phyloP scores from a whole-genome alignment of 1,284 basidiomycete genomes.

The Ceratobasidium sp. region DNA sequence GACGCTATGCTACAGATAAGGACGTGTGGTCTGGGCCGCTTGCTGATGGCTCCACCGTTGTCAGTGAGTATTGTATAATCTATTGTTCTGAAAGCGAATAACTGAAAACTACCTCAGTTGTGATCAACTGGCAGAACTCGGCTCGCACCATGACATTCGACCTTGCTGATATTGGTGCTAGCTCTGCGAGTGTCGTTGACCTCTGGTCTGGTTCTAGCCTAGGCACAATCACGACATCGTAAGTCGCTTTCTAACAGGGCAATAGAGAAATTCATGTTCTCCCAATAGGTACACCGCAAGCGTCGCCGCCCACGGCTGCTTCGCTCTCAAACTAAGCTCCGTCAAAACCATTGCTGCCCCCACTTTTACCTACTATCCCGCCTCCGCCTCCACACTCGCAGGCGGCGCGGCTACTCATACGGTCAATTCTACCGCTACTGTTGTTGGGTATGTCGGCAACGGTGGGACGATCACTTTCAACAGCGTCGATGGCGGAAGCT shows the following conservation, averaged over 20 bases:
- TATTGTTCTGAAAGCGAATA: background rate
- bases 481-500: slow-evolving; percentile 58
- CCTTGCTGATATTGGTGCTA: slow-evolving; percentile 59
- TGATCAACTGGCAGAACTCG: slow-evolving; percentile 60
- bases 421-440: slow-evolving; percentile 57
- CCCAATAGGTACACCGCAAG: slow-evolving; percentile 56
- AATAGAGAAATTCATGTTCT: background rate
- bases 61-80: slow-evolving; percentile 54
- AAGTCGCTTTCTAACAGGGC: slow-evolving; percentile 46
- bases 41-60: slow-evolving; percentile 63
- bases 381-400: slow-evolving; percentile 57
- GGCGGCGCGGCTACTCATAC: slow-evolving; percentile 58
- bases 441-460: slow-evolving; percentile 60
- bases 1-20: slow-evolving; percentile 63
- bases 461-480: slow-evolving; percentile 61
- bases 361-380: slow-evolving; percentile 58
- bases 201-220: slow-evolving; percentile 58
- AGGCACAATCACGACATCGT: slow-evolving; percentile 58
- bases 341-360: slow-evolving; percentile 53
- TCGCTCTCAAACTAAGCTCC: slow-evolving; percentile 58
- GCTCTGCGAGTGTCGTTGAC: slow-evolving; percentile 58
- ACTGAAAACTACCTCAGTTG: slow-evolving; percentile 52
- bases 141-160: slow-evolving; percentile 58
- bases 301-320: slow-evolving; percentile 58
- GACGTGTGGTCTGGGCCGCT: slow-evolving; percentile 65